Evolutionary conservation across 2,329 filamentous ascomycete species (phyloP).

Genomic region (Alternaria atra): DNA sequence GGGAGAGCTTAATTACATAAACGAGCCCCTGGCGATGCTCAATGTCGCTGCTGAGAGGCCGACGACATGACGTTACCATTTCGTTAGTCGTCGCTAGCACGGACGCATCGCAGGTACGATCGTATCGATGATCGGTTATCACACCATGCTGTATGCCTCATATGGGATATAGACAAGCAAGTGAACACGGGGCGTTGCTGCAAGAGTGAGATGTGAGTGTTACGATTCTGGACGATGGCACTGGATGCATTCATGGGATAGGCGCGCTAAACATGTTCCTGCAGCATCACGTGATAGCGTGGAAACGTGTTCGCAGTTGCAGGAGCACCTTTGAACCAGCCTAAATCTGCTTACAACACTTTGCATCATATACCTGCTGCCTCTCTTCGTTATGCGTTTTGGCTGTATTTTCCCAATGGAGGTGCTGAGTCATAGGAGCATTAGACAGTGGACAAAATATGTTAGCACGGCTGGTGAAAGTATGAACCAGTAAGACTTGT

Average conservation of each 20-base stretch:
- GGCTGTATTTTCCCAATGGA: neutral
- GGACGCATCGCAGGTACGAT: conserved; percentile 1
- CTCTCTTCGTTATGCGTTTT: too few relatives aligned
- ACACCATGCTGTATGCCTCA: neutral
- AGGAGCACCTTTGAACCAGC: neutral
- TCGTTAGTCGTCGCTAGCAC: conserved; percentile 5
- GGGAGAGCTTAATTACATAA: neutral
- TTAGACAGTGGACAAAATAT: neutral
- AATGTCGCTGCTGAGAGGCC: neutral
- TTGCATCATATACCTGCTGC: neutral
- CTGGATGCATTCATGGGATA: neutral
- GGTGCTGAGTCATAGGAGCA: neutral
- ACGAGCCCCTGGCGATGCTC: too few relatives aligned
- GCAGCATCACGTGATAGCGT: neutral
- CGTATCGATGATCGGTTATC: neutral
- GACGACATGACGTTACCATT: conserved; percentile 5
- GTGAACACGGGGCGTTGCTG: neutral
- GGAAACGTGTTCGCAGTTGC: neutral
- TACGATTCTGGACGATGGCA: neutral
- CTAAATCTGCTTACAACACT: too few relatives aligned
- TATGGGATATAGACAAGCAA: neutral
- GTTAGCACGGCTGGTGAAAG: neutral
- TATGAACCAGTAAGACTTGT: neutral
- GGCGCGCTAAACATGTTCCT: neutral
- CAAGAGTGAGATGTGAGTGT: neutral